These are phyloP conservation scores for Cubamyces lactineus DNA, from an alignment of 768 basidiomycete species.

Conservation along the genomic window DNA sequence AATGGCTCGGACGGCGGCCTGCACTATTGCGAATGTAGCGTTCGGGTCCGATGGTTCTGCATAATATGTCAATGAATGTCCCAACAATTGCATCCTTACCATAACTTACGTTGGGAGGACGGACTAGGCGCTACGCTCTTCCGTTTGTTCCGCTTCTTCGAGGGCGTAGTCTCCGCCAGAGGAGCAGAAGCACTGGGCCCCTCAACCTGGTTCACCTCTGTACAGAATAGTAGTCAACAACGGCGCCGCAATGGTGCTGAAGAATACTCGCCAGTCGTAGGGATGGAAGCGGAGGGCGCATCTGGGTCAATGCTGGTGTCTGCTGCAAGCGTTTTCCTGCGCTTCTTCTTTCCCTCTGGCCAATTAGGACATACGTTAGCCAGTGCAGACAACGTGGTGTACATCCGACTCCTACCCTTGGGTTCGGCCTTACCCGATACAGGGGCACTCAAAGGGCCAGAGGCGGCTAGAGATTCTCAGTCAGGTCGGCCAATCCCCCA, in stretches of 20 bases:
- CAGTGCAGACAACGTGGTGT: background rate
- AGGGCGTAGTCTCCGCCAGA: background rate
- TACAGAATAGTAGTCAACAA: background rate
- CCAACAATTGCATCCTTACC: too few relatives aligned
- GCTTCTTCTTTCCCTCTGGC: conserved; percentile 14
- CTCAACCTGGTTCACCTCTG: background rate
- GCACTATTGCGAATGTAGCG: background rate
- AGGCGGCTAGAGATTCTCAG: background rate
- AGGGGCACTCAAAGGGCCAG: background rate
- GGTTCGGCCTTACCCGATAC: background rate
- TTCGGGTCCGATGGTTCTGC: background rate
- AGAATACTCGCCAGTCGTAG: background rate
- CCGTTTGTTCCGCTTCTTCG: conserved; percentile 2
- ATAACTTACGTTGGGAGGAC: background rate
- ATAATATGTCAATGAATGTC: too few relatives aligned
- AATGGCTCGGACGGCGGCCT: background rate
- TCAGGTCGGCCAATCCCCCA: too few relatives aligned
- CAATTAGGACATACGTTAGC: background rate
- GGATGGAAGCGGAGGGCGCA: background rate
- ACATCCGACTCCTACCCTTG: background rate
- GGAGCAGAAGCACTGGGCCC: background rate
- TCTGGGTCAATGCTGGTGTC: conserved; percentile 2
- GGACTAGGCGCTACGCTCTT: conserved; percentile 1
- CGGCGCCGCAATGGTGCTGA: background rate
- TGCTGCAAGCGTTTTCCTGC: background rate